A percentile compares a stretch with the other conserved stretches of the same genome.
Conservation (phyloP, 2,329 filamentous ascomycete species). For the Monilinia fructigena region DNA sequence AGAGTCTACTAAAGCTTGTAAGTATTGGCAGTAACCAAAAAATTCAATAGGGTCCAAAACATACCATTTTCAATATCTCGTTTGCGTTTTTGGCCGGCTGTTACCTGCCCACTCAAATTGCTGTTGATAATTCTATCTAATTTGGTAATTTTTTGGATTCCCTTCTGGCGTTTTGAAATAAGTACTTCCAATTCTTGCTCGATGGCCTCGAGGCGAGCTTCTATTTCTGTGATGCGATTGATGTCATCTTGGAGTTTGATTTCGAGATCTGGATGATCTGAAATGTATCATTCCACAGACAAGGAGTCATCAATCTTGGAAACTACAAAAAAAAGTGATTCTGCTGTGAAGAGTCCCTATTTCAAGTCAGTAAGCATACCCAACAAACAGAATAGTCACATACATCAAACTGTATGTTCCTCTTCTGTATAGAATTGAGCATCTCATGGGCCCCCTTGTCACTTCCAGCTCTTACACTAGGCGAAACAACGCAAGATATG, state of each 20-base stretch:
- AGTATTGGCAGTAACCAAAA: neutral
- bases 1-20: neutral
- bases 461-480: slow-evolving; percentile 21
- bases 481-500: slow-evolving; percentile 29
- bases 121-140: neutral
- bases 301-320: slow-evolving; percentile 27
- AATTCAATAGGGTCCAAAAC: neutral
- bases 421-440: slow-evolving; percentile 24
- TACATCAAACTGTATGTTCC: slow-evolving; percentile 29
- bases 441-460: slow-evolving; percentile 28
- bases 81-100: neutral
- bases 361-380: neutral
- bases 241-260: neutral
- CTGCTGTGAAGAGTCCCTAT: slow-evolving; percentile 22
- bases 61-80: neutral
- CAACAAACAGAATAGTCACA: neutral
- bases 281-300: slow-evolving; percentile 23
- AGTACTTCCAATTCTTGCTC: neutral
- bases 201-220: neutral
- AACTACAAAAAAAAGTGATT: slow-evolving; percentile 30
- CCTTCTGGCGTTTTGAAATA: neutral
- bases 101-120: neutral
- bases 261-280: slow-evolving; percentile 21
- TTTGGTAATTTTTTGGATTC: neutral
- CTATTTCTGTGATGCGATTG: neutral